Evolutionary conservation across 257 asterid genomes (phyloP).

Genomic region (Linaria vulgaris): DNA sequence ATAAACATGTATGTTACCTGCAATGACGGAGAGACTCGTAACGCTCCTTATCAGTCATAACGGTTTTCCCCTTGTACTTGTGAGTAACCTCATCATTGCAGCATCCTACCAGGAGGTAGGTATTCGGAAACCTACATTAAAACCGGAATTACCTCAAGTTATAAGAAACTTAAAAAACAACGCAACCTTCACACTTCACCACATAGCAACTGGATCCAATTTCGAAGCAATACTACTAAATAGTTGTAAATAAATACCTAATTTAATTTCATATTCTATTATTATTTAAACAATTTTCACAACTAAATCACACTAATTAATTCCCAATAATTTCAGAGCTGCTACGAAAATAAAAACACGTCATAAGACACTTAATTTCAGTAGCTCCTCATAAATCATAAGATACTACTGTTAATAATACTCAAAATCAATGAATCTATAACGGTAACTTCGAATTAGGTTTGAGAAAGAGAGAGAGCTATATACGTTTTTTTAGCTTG

Average conservation of each 20-base stretch:
- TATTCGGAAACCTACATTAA: slow-evolving; percentile 53
- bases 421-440: neutral
- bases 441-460: neutral
- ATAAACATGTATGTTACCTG: slow-evolving; percentile 45
- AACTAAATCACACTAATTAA: neutral
- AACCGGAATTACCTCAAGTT: neutral
- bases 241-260: neutral
- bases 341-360: neutral
- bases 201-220: no score
- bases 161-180: no score
- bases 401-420: no score
- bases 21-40: slow-evolving; percentile 82
- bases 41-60: slow-evolving; percentile 68
- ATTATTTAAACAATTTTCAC: neutral
- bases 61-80: slow-evolving; percentile 77
- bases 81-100: slow-evolving; percentile 73
- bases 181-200: no score
- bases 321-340: neutral
- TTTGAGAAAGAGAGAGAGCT: neutral
- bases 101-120: slow-evolving; percentile 74
- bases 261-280: no score
- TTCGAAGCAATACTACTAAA: neutral
- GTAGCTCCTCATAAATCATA: no score
- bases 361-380: no score
- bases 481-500: slow-evolving; percentile 69